These are phyloP conservation scores for Fraxinus sp. DNA, from an alignment of 305 asterid species.

Conservation along the genomic window DNA sequence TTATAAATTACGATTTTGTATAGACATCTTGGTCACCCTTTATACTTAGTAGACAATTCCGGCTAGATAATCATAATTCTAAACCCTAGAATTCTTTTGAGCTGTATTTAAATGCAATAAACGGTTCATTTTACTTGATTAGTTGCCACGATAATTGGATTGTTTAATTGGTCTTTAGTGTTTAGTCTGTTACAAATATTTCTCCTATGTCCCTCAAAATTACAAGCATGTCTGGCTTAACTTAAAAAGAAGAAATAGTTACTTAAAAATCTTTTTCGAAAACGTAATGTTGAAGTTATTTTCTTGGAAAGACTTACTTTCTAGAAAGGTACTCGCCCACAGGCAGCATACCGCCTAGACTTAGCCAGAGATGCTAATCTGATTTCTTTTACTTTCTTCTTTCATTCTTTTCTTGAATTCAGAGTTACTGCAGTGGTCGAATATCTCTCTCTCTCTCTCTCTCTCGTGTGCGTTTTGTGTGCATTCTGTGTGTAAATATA, in stretches of 20 bases:
- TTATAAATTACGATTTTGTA: background rate
- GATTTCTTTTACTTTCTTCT: too few species aligned
- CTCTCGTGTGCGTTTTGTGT: too few species aligned
- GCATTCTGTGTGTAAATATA: too few species aligned
- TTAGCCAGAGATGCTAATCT: too few species aligned
- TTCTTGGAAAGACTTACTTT: too few species aligned
- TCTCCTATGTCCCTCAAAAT: background rate
- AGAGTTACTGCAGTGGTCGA: background rate
- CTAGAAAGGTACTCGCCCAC: too few species aligned
- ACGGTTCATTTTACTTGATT: background rate
- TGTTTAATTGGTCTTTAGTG: background rate
- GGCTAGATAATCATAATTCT: background rate
- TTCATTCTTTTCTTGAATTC: background rate
- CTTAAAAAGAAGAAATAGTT: background rate
- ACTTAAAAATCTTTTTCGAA: too few species aligned
- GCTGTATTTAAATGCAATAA: background rate
- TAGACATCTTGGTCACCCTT: background rate
- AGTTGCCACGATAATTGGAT: background rate
- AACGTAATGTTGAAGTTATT: too few species aligned
- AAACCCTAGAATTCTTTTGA: background rate
- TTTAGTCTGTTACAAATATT: too few species aligned
- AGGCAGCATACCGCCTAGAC: too few species aligned
- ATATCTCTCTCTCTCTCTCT: too few species aligned
- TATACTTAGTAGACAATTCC: background rate
- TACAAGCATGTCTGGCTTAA: background rate